Percentiles rank a stretch among this genome's conserved stretches.
Conservation (phyloP, 2,329 filamentous ascomycete genomes). For the Exophiala lecanii-corni region DNA sequence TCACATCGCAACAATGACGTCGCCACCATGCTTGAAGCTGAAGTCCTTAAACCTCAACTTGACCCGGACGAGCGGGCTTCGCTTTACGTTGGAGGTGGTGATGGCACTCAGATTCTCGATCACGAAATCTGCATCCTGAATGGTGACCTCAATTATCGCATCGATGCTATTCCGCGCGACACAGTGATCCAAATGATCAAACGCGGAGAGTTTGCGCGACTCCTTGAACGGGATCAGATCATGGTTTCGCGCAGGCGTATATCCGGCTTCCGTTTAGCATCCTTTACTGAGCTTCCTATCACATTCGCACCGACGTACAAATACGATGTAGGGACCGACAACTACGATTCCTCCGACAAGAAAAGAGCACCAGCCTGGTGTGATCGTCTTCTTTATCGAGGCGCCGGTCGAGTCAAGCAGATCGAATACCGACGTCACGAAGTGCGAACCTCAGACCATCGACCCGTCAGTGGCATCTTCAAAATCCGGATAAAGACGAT, state of each 20-base stretch:
- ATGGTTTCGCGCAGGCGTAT: constrained; percentile 85
- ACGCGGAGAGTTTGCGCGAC: constrained; percentile 72
- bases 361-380: constrained; percentile 94
- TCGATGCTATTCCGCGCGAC: constrained; percentile 93
- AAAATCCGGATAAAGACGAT: constrained; percentile 80
- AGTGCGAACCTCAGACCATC: constrained; percentile 83
- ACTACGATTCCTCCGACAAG: constrained; percentile 93
- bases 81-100: constrained; percentile 83
- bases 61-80: constrained; percentile 66
- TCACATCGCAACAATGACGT: constrained; percentile 89
- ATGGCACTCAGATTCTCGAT: constrained; percentile 90
- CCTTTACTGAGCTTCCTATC: constrained; percentile 87
- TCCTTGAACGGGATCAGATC: constrained; percentile 90
- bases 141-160: constrained; percentile 95
- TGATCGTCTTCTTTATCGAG: constrained; percentile 83
- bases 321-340: constrained; percentile 92
- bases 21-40: constrained; percentile 78
- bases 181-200: constrained; percentile 83
- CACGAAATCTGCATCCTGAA: constrained; percentile 97
- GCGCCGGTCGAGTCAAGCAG: constrained; percentile 76
- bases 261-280: constrained; percentile 78
- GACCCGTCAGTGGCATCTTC: constrained; percentile 84
- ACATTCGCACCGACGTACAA: constrained; percentile 96
- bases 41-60: constrained; percentile 66
- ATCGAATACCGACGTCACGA: constrained; percentile 85